Percentiles rank a stretch among this genome's conserved stretches.
Evolutionary conservation across 805 yeast species (phyloP).

Genomic region (Ogataea paraovalis): DNA sequence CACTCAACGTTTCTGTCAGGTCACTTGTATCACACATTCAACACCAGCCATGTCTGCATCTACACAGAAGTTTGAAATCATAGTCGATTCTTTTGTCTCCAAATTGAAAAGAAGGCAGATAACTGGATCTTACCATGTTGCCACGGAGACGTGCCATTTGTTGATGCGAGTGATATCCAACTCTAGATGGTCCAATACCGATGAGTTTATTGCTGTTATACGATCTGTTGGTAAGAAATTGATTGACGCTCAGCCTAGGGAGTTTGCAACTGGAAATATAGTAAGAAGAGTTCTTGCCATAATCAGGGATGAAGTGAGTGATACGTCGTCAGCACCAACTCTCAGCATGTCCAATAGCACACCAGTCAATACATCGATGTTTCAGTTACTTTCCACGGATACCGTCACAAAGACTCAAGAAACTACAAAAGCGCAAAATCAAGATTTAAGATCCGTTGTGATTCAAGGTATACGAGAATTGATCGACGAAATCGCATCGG

Average conservation of each 20-base stretch:
- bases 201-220: slow-evolving; percentile 66
- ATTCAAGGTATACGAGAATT: slow-evolving; percentile 91
- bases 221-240: slow-evolving; percentile 69
- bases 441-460: slow-evolving; percentile 77
- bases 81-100: slow-evolving; percentile 31
- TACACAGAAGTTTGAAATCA: slow-evolving; percentile 26
- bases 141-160: slow-evolving; percentile 82
- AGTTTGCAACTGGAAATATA: slow-evolving; percentile 84
- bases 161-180: slow-evolving; percentile 85
- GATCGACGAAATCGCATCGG: slow-evolving; percentile 84
- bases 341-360: slow-evolving; percentile 25
- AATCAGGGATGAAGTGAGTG: slow-evolving; percentile 80
- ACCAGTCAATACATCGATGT: slow-evolving; percentile 79
- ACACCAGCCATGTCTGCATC: slow-evolving; percentile 13
- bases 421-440: slow-evolving; percentile 38
- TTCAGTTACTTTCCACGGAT: slow-evolving; percentile 66
- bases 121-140: slow-evolving; percentile 74
- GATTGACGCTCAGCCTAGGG: slow-evolving; percentile 81
- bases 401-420: slow-evolving; percentile 22
- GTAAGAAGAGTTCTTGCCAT: slow-evolving; percentile 84
- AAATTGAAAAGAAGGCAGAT: slow-evolving; percentile 82
- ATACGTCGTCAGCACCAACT: slow-evolving; percentile 21
- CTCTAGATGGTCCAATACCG: slow-evolving; percentile 79
- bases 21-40: no score
- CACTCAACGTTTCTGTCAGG: no score